Percentiles rank a stretch among this genome's conserved stretches.
These are phyloP conservation scores for Chrysoporthe austroafricana DNA, from an alignment of 2,329 filamentous ascomycete species.

Conservation along the genomic window DNA sequence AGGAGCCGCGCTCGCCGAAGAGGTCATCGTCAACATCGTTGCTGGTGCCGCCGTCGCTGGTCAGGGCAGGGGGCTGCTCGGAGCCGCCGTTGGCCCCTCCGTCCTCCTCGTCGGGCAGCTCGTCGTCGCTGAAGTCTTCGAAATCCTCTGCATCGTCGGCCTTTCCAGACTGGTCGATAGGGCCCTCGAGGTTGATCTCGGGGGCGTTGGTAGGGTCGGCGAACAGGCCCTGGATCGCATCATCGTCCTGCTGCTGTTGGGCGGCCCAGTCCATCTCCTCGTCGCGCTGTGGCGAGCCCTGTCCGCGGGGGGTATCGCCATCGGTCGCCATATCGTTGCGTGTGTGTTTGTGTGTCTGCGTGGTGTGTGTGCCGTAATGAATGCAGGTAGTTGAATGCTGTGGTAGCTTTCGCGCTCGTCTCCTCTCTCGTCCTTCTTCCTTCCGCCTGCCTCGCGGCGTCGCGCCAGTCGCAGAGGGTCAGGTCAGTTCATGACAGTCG, in stretches of 20 bases:
- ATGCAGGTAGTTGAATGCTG: neutral
- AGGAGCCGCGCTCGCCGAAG: slow-evolving; percentile 65
- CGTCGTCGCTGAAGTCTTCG: slow-evolving; percentile 87
- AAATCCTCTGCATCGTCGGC: slow-evolving; percentile 91
- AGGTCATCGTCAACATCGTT: slow-evolving; percentile 64
- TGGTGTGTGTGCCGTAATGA: neutral
- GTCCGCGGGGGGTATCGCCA: slow-evolving; percentile 22
- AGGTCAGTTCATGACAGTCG: slow-evolving; percentile 27
- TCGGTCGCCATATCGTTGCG: slow-evolving; percentile 21
- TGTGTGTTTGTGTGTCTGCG: neutral
- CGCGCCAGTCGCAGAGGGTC: slow-evolving; percentile 20
- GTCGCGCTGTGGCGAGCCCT: slow-evolving; percentile 18
- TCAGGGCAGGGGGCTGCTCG: slow-evolving; percentile 56
- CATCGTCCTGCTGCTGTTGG: slow-evolving; percentile 55
- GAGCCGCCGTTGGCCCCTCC: slow-evolving; percentile 42
- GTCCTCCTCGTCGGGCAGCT: slow-evolving; percentile 84
- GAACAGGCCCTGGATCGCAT: slow-evolving; percentile 50
- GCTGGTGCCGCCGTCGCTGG: slow-evolving; percentile 60
- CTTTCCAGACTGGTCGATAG: slow-evolving; percentile 73
- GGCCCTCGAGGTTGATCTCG: slow-evolving; percentile 48
- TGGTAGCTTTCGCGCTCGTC: slow-evolving; percentile 5
- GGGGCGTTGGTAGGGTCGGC: slow-evolving; percentile 41
- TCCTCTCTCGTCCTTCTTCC: slow-evolving; percentile 7
- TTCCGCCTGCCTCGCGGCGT: slow-evolving; percentile 21
- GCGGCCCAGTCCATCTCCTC: slow-evolving; percentile 44